These are phyloP conservation scores for Beauveria rudraprayagi DNA, from an alignment of 2,329 filamentous ascomycete species.

Conservation along the genomic window DNA sequence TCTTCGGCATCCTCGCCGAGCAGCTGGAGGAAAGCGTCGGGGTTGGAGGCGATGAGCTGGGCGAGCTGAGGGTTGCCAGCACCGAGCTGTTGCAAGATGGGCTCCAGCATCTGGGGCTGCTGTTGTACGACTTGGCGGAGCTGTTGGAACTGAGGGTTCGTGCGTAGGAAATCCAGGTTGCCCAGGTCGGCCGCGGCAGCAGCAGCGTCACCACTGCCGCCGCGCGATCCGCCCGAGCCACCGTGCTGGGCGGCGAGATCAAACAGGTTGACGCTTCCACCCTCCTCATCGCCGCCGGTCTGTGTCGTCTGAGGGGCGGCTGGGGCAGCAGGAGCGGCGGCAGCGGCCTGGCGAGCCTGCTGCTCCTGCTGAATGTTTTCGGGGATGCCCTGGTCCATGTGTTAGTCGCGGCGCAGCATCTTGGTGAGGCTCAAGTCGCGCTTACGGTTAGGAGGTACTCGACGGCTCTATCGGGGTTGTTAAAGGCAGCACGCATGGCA, in stretches of 20 bases:
- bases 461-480: constrained; percentile 93
- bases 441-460: constrained; percentile 86
- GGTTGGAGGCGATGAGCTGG: constrained; percentile 82
- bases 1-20: constrained; percentile 82
- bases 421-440: constrained; percentile 12
- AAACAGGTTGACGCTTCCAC: constrained; percentile 77
- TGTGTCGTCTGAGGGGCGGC: constrained; percentile 32
- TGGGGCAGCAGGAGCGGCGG: constrained; percentile 34
- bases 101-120: constrained; percentile 96
- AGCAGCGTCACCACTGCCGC: constrained; percentile 35
- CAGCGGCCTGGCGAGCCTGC: constrained; percentile 37
- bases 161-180: constrained; percentile 86
- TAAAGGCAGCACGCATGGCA: constrained; percentile 93
- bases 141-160: constrained; percentile 97
- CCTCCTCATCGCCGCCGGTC: constrained; percentile 44
- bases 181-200: constrained; percentile 52
- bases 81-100: constrained; percentile 91
- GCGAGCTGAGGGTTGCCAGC: constrained; percentile 92
- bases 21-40: constrained; percentile 85
- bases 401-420: neutral
- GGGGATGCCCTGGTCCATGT: constrained; percentile 66
- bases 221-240: constrained; percentile 34
- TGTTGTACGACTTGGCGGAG: constrained; percentile 95
- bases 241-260: constrained; percentile 79
- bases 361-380: constrained; percentile 71